Evolutionary conservation across 441 rosid genomes (phyloP), one percentile per base, ranked within the genome.

Genomic region (Rhodomyrtus psidioides): DNA sequence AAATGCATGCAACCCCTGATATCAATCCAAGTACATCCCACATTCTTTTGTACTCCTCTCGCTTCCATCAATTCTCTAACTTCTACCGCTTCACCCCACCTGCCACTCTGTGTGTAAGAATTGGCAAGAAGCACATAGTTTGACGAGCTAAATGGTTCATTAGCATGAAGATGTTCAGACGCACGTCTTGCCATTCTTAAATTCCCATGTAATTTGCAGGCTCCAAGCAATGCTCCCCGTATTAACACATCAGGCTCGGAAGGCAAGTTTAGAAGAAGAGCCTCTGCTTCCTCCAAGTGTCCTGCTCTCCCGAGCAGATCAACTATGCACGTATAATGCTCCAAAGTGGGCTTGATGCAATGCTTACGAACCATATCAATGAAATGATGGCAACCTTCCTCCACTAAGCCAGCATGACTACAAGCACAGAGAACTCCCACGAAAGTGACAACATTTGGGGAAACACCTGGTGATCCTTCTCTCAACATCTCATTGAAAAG

Each of bases 221-320:
- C 84, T 53, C 59, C 84, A 17, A 82, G 84, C 62, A 82, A 53
- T 7, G 84, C 62, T 51, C 84, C 84, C 84, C 84, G 55, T 30
- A 82, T 82, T 55, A 82, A 62, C 44, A 34, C 59, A 30, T 82
- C 84, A 51, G 51, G 60, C 42, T 82, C 15, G 8, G 57, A 53
- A 54, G 84, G 84, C 49, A 55, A 82, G 46, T 44, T 34, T 2
- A 82, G 62, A 51, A 82, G 57, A 82, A 82, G 84, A 82, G 84
- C 60, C 84, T 82, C 51, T 9, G 84, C 84, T 34, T 82, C 59
- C 84, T 82, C 84, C 28, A 82, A 23, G 9, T n/a, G 51, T 30
- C 84, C 84, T 16, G 84, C 84, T 82, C 84, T 53, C 46, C 84
- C 84, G 5, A 82, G 42, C 57, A 82, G 55, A 82, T 82, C 84